phyloP scores from a whole-genome alignment of 192 early-diverging fungal species.

The Linnemannia zychae region DNA sequence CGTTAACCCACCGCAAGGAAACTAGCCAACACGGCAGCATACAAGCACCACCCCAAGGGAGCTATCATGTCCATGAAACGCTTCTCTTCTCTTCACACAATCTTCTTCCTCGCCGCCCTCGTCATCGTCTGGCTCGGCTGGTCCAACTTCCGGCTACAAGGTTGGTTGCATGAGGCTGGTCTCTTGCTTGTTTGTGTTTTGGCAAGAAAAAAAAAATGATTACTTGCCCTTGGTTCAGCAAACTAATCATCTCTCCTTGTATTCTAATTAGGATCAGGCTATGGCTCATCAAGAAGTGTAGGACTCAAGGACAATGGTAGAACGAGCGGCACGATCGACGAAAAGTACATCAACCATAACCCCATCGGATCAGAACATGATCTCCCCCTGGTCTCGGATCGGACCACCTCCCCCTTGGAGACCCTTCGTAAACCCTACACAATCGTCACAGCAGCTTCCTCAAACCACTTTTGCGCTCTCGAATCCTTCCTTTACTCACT shows the following conservation, averaged over 20 bases:
- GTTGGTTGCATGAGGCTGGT: neutral
- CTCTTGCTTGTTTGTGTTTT: neutral
- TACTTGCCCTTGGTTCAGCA: too few species aligned
- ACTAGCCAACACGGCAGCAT: neutral
- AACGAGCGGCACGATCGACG: conserved; percentile 11
- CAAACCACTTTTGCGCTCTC: conserved; percentile 67
- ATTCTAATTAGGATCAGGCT: neutral
- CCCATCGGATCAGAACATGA: conserved; percentile 23
- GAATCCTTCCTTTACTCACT: conserved; percentile 64
- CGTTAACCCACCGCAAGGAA: neutral
- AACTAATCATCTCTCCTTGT: neutral
- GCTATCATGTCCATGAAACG: conserved; percentile 28
- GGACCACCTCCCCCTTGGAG: conserved; percentile 34
- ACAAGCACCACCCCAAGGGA: neutral
- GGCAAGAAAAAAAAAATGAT: too few species aligned
- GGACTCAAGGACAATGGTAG: conserved; percentile 1
- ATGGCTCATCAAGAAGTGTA: conserved; percentile 3
- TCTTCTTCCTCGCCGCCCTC: conserved; percentile 34
- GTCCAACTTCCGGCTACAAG: conserved; percentile 41
- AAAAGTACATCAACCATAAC: conserved; percentile 25
- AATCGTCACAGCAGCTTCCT: conserved; percentile 67
- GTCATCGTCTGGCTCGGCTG: conserved; percentile 45
- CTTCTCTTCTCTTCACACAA: conserved; percentile 47
- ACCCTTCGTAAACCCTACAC: conserved; percentile 50
- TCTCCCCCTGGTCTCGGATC: conserved; percentile 33